phyloP scores from a whole-genome alignment of 1,284 basidiomycete species.

The Abortiporus biennis region DNA sequence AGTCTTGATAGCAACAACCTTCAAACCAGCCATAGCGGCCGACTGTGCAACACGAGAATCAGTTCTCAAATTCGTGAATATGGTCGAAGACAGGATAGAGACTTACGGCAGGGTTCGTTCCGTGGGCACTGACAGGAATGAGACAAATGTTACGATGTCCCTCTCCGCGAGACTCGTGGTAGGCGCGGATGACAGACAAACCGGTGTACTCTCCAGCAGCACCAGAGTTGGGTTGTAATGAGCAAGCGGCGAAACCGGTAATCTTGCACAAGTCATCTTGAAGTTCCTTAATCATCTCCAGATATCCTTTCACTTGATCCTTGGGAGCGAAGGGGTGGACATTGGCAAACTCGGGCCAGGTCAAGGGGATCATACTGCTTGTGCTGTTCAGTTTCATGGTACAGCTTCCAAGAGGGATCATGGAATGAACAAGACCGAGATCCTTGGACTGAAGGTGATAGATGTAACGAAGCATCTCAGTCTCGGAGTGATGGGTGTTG shows the following conservation, averaged over 20 bases:
- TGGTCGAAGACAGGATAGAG: conserved; percentile 7
- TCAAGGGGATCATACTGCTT: conserved; percentile 94
- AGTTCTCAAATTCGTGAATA: not conserved
- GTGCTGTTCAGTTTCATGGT: conserved; percentile 98
- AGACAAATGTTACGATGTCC: conserved; percentile 87
- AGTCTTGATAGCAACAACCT: conserved; percentile 92
- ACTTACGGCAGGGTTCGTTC: conserved; percentile 88
- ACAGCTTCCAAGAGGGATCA: conserved; percentile 96
- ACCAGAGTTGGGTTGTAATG: conserved; percentile 96
- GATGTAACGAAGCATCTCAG: conserved; percentile 96
- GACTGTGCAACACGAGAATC: conserved; percentile 43
- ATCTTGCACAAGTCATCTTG: conserved; percentile 89
- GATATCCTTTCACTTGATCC: conserved; percentile 90
- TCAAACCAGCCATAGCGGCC: conserved; percentile 95
- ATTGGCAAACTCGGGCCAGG: conserved; percentile 86
- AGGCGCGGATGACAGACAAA: conserved; percentile 89
- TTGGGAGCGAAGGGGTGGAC: conserved; percentile 92
- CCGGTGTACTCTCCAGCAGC: conserved; percentile 97
- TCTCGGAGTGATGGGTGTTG: conserved; percentile 95
- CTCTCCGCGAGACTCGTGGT: conserved; percentile 87
- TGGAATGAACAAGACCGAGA: conserved; percentile 89
- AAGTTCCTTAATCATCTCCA: conserved; percentile 84
- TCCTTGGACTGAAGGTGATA: conserved; percentile 93
- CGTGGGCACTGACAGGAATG: conserved; percentile 94
- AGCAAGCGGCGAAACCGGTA: conserved; percentile 93